A percentile compares a stretch with the other conserved stretches of the same genome.
Conservation (phyloP, 768 basidiomycete species). For the Pleurotus tuoliensis region DNA sequence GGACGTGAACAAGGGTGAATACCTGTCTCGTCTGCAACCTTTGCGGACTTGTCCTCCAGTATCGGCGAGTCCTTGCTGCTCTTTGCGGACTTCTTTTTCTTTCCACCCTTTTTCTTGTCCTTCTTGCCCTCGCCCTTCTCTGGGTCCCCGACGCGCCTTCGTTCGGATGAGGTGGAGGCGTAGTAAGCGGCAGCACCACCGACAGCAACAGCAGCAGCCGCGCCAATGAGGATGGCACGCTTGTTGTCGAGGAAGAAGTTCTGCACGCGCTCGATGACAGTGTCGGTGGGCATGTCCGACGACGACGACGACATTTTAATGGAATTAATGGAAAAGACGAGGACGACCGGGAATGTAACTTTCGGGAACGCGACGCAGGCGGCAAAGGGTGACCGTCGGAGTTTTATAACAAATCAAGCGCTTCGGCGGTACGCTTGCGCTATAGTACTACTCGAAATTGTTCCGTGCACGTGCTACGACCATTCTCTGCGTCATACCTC, state of each 20-base stretch:
- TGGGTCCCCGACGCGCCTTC: conserved; percentile 27
- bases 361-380: background rate
- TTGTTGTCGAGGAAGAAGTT: conserved; percentile 75
- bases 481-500: no score
- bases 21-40: conserved; percentile 31
- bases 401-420: background rate
- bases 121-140: conserved; percentile 45
- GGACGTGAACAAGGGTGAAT: conserved; percentile 14
- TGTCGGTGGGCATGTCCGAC: conserved; percentile 5
- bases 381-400: background rate
- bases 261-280: conserved; percentile 59
- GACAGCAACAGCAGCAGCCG: conserved; percentile 70
- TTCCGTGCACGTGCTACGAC: no score
- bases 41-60: conserved; percentile 65
- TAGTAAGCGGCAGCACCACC: conserved; percentile 75
- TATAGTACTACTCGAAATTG: no score
- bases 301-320: background rate
- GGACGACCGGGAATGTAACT: background rate
- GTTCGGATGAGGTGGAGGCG: conserved; percentile 47
- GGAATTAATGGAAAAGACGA: background rate
- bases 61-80: conserved; percentile 62
- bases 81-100: conserved; percentile 58
- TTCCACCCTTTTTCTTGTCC: conserved; percentile 43
- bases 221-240: conserved; percentile 66
- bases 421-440: no score